Base-by-base conservation (phyloP, 345 rosid species). In the Psidium friedrichsthalianum region DNA sequence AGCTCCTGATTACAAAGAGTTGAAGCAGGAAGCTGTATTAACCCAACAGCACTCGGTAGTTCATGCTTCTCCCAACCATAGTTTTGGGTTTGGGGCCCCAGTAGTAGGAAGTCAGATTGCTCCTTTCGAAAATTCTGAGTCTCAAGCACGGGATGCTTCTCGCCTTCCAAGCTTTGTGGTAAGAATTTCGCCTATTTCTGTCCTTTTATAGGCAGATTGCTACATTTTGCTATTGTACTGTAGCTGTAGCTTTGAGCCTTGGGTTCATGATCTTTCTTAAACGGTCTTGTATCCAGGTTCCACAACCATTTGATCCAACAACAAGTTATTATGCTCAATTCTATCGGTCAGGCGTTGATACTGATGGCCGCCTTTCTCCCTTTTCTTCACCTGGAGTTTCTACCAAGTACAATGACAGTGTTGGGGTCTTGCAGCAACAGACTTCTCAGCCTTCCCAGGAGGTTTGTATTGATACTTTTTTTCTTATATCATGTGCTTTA, bases 361-460 rank as follows among this genome's bases (percentile, higher is more conserved):
- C 89, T 84, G 97, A 94, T 80, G 98, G 98, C 81, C 94, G 95
- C 53, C 89, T 95, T 91, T 96, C 98, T 84, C 97, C 99, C 11
- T 95, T 95, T 85, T 86, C 94, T 87, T 82, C 94, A 44, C 85
- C 94, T 89, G 97, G 93, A 88, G 91, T 90, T 91, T 93, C 95
- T 54, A 84, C 95, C 76, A 96, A 95, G 88, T 95, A 92, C 90
- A 94, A 94, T 88, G 98, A 96, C 76, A 94, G 90, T 92, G 92
- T 91, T 88, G 90, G 97, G 56, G 88, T 89, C 81, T 86, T 94
- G 90, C 96, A 95, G 88, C 92, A 94, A 55, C 96, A 93, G 89
- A 87, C 97, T 87, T 88, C 96, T 87, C 99, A 92, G 88, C 87
- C 95, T 88, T 87, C 93, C 47, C 98, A 93, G 92, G 99, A 96